Evolutionary conservation across 2,329 filamentous ascomycete genomes (phyloP), one percentile per base, ranked within the genome.

Genomic region (Endoconidiophora polonica): DNA sequence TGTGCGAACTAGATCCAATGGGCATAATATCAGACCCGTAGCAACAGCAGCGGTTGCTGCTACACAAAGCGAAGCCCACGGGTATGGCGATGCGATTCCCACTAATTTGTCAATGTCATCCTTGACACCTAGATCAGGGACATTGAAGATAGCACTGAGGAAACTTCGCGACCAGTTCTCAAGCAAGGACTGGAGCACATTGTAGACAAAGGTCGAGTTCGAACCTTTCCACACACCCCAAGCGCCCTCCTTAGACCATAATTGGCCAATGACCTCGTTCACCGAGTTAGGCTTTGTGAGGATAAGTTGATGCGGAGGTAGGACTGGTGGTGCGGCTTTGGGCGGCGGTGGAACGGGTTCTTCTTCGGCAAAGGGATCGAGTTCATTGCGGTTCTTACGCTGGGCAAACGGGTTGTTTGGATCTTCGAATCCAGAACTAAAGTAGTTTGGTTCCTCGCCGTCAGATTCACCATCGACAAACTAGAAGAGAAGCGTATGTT

Each of bases 201-300:
- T 84, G 66, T 96, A 94, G 46, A 96, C 71, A 60, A 96, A 98
- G 1, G 87, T 93, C 12, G 84, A 79, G 61, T 96, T 96, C 37
- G 87, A 86, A 6, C 82, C 79, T 63, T 95, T 95, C 88, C 90
- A 98, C 4, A 95, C 80, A 3, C 91, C 91, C 73, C 87, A 88
- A 0, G 81, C 81, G 36, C 87, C 86, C 61, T 94, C 90, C 57
- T 83, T 90, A 44, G 81, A 74, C 85, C 91, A 96, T 18, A 96
- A 68, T 61, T 93, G 83, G 5, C 81, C 80, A 54, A 98, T 76
- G 2, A 91, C 86, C 56, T 94, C 86, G 58, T 88, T 75, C 52
- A 96, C 71, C 1, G 88, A 90, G 60, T 90, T 83, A 9, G 84
- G 71, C 53, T 80, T 79, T 56, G 80, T 81, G 18, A 95, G 71